These are phyloP conservation scores for Edaphochlamys debaryana DNA, from an alignment of 139 green algal species.

Conservation along the genomic window DNA sequence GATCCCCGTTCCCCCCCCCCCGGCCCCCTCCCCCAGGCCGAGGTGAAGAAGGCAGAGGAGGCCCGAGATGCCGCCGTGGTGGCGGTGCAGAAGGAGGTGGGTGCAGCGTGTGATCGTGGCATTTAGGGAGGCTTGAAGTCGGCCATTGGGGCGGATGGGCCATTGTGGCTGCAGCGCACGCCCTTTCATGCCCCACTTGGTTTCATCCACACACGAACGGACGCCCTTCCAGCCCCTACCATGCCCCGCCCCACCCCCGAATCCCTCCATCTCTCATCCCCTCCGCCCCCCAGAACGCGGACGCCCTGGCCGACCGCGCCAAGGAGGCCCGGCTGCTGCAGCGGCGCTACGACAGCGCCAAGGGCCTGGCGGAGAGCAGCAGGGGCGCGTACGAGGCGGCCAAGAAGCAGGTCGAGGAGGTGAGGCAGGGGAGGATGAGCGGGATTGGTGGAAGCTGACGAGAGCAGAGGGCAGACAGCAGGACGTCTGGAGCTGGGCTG, in stretches of 20 bases:
- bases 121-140: not conserved
- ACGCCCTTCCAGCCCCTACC: not conserved
- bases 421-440: not conserved
- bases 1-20: too few species aligned
- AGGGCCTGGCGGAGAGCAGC: conserved; percentile 1
- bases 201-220: not conserved
- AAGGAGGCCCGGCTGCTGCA: not conserved
- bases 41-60: conserved; percentile 15
- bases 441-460: too few species aligned
- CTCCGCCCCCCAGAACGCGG: not conserved
- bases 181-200: not conserved
- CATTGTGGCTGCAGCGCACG: too few species aligned
- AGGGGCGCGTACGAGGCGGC: conserved; percentile 11
- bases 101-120: not conserved
- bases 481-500: too few species aligned
- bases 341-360: conserved; percentile 9
- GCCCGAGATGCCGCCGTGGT: not conserved
- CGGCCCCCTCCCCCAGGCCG: too few species aligned
- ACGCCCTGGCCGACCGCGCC: not conserved
- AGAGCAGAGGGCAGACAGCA: too few species aligned
- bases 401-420: not conserved
- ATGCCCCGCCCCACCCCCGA: not conserved
- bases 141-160: too few species aligned
- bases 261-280: not conserved
- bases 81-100: not conserved